Evolutionary conservation across 768 basidiomycete species (phyloP).

Genomic region (Rhodotorula kratochvilovae): DNA sequence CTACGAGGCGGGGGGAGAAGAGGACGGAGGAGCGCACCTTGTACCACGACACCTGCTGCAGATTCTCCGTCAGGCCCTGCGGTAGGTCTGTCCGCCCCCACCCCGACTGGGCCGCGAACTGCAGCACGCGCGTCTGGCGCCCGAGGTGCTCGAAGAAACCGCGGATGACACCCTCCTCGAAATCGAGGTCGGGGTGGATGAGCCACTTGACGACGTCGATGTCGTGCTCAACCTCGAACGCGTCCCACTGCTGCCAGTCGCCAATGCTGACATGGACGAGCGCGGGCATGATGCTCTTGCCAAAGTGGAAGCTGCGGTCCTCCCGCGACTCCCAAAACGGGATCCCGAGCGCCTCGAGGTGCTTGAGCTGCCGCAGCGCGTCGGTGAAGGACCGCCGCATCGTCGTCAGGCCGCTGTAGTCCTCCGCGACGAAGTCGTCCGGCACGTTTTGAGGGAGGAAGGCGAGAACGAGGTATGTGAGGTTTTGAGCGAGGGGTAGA

Average conservation of each 20-base stretch:
- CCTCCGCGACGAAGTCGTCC: slow-evolving; percentile 14
- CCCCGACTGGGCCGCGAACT: slow-evolving; percentile 23
- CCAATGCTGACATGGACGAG: slow-evolving; percentile 17
- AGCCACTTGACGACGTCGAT: slow-evolving; percentile 24
- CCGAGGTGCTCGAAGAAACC: slow-evolving; percentile 15
- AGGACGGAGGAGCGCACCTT: neutral
- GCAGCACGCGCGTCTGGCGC: slow-evolving; percentile 1
- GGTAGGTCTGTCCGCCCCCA: slow-evolving; percentile 31
- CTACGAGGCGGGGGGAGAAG: neutral
- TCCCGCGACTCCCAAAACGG: slow-evolving; percentile 27
- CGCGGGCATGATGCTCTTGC: slow-evolving; percentile 2
- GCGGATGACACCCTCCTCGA: slow-evolving; percentile 9
- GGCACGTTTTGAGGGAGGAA: slow-evolving; percentile 23
- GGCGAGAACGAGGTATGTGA: slow-evolving; percentile 31
- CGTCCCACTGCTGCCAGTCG: slow-evolving; percentile 29
- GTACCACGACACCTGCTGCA: slow-evolving; percentile 19
- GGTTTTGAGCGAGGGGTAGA: slow-evolving; percentile 13
- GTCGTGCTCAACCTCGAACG: slow-evolving; percentile 3
- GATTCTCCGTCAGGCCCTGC: slow-evolving; percentile 1
- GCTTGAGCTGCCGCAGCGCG: slow-evolving; percentile 10
- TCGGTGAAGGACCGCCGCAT: slow-evolving; percentile 24
- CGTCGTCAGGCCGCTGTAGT: slow-evolving; percentile 23
- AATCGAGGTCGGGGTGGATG: slow-evolving; percentile 24
- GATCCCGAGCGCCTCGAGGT: slow-evolving; percentile 25
- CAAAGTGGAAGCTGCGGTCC: slow-evolving; percentile 10